Conservation (phyloP, 202 grass and related monocot species). For the Cymbopogon flexuosus region DNA sequence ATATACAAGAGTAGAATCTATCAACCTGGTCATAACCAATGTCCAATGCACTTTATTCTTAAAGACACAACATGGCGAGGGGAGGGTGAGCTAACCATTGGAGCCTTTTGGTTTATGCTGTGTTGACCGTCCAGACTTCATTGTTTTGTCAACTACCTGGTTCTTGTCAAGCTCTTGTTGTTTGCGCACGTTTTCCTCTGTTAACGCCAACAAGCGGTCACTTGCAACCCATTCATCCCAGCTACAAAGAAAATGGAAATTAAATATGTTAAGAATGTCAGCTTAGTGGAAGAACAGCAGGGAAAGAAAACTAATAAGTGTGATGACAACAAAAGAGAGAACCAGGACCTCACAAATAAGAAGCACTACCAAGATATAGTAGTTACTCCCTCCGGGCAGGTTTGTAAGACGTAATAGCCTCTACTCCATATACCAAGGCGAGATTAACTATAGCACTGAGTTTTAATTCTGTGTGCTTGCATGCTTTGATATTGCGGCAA, state of each 20-base stretch:
- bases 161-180: conserved; percentile 76
- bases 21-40: not conserved
- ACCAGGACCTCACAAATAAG: conserved; percentile 8
- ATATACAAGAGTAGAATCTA: conserved; percentile 5
- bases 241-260: conserved; percentile 49
- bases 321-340: not conserved
- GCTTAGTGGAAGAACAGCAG: conserved; percentile 11
- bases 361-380: not conserved
- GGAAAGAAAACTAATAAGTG: conserved; percentile 14
- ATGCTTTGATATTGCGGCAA: no score
- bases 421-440: no score
- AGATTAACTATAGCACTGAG: no score
- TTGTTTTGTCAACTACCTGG: conserved; percentile 57
- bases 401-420: no score
- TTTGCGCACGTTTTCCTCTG: conserved; percentile 68
- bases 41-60: not conserved
- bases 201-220: conserved; percentile 73
- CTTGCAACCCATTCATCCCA: conserved; percentile 89
- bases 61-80: not conserved
- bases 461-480: no score
- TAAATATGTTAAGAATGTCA: conserved; percentile 24
- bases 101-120: conserved; percentile 69
- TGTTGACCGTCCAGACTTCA: conserved; percentile 58
- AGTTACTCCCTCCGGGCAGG: not conserved
- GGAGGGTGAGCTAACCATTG: conserved; percentile 32